Conservation (phyloP, 129 eudicot species). For the Centaurea solstitialis region DNA sequence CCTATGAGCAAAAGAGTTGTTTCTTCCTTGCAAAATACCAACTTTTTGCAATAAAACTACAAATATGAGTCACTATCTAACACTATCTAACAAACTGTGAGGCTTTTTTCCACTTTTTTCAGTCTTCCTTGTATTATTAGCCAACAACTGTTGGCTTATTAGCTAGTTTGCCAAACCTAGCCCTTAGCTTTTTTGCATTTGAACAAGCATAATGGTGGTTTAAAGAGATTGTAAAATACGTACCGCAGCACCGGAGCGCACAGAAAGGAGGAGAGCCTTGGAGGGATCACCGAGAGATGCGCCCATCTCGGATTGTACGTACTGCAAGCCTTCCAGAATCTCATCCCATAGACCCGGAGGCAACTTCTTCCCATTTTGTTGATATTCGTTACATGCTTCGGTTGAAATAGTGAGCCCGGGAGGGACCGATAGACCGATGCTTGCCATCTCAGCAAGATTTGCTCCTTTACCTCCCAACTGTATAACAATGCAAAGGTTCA, state of each 20-base stretch:
- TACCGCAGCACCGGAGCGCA: constrained; percentile 98
- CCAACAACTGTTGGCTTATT: neutral
- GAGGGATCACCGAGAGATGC: constrained; percentile 85
- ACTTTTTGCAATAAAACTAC: neutral
- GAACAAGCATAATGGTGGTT: neutral
- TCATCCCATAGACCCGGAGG: constrained; percentile 90
- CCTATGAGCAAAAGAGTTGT: neutral
- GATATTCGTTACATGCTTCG: constrained; percentile 96
- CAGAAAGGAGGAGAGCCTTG: constrained; percentile 93
- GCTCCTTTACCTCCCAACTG: constrained; percentile 99
- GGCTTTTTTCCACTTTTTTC: neutral
- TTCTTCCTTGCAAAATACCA: neutral
- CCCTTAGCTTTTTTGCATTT: neutral
- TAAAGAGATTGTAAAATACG: constrained; percentile 8
- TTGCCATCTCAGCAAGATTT: constrained; percentile 97
- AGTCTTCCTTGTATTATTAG: neutral
- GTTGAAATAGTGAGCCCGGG: constrained; percentile 97
- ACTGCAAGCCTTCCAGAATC: constrained; percentile 69
- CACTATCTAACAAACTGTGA: neutral
- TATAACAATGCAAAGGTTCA: neutral
- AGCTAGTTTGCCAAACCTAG: neutral
- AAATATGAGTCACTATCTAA: neutral
- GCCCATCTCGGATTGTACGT: constrained; percentile 80
- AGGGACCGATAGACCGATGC: constrained; percentile 96
- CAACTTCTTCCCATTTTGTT: constrained; percentile 66